phyloP scores from a whole-genome alignment of 2,329 filamentous ascomycete species.

The Trichophyton mentagrophytes region DNA sequence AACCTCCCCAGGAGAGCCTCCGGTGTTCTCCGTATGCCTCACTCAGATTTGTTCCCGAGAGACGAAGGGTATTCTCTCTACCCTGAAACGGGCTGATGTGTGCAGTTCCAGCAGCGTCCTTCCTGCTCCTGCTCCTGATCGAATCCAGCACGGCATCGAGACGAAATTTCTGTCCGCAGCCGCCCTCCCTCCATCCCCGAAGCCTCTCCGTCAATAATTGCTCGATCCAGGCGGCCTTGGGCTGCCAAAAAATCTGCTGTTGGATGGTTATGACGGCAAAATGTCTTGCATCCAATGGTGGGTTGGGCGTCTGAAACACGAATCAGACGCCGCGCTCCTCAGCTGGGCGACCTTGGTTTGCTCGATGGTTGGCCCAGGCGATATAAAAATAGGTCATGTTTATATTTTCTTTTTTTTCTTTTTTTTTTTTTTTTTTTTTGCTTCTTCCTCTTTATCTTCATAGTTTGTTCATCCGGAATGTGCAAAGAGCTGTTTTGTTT shows the following conservation, averaged over 20 bases:
- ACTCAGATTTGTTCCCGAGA: neutral
- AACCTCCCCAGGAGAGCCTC: neutral
- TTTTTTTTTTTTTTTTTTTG: neutral
- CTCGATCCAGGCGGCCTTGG: neutral
- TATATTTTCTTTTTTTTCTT: neutral
- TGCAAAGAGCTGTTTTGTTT: neutral
- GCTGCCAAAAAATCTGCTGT: neutral
- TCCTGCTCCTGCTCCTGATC: too few relatives aligned
- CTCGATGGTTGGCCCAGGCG: neutral
- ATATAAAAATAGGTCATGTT: slow-evolving; percentile 3
- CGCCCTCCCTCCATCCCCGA: too few relatives aligned
- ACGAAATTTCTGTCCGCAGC: neutral
- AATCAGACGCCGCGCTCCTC: neutral
- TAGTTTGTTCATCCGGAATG: neutral
- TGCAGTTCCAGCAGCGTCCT: neutral
- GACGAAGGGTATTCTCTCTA: neutral
- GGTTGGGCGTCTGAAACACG: slow-evolving; percentile 4
- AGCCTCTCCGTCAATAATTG: slow-evolving; percentile 1
- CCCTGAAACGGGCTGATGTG: neutral
- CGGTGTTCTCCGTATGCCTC: neutral
- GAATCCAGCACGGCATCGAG: neutral
- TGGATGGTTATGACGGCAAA: neutral
- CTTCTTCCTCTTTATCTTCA: neutral
- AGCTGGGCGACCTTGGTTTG: neutral
- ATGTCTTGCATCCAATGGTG: slow-evolving; percentile 2